Evolutionary conservation across 768 basidiomycete species (phyloP).

Genomic region (Lyophyllum atratum): DNA sequence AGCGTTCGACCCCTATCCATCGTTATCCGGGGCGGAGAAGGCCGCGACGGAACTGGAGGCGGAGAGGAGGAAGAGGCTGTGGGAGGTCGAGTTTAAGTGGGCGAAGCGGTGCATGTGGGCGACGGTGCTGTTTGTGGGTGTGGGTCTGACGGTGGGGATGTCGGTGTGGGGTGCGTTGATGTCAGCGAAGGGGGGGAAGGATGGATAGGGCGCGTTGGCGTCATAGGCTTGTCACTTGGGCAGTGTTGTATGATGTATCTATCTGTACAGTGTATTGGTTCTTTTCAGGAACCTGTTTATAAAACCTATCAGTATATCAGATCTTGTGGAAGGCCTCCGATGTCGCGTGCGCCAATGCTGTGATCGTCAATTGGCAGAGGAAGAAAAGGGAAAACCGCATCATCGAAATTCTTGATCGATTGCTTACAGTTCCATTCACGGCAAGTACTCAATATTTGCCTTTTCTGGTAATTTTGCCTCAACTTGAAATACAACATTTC

Average conservation of each 20-base stretch:
- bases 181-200: not conserved
- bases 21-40: slow-evolving; percentile 4
- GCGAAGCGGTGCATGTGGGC: slow-evolving; percentile 19
- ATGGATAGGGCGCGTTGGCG: not conserved
- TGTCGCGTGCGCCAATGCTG: not conserved
- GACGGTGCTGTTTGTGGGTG: slow-evolving; percentile 7
- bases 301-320: not conserved
- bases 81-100: slow-evolving; percentile 18
- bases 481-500: not conserved
- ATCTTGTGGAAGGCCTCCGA: not conserved
- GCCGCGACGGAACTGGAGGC: slow-evolving; percentile 7
- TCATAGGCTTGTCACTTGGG: not conserved
- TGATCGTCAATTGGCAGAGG: not conserved
- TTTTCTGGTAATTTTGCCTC: not conserved
- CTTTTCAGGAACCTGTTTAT: not conserved
- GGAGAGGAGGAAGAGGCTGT: slow-evolving; percentile 7
- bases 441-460: not conserved
- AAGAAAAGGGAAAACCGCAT: not conserved
- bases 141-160: slow-evolving; percentile 15
- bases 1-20: slow-evolving; percentile 8
- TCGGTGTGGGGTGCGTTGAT: slow-evolving; percentile 9
- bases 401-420: not conserved
- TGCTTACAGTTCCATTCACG: not conserved
- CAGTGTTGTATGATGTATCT: not conserved
- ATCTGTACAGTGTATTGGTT: not conserved